Base-by-base conservation (phyloP, 169 alveolate species). In the Sarcocystis neurona region DNA sequence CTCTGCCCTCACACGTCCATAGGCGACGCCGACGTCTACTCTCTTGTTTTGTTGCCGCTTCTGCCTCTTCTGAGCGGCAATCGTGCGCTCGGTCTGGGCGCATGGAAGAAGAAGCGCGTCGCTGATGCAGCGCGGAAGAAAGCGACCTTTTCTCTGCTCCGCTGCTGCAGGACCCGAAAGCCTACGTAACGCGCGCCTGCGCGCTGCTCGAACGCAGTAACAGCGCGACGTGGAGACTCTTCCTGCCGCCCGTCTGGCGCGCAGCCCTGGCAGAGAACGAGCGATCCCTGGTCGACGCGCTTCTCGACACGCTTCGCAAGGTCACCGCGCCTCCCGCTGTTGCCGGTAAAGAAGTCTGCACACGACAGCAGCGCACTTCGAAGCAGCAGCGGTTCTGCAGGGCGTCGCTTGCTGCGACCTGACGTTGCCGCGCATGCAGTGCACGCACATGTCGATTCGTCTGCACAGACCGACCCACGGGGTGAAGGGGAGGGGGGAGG, bases 221-320 rank as follows among this genome's bases (percentile, higher is more conserved):
- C 44, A 84, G 91, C 39, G 91, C 80, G 12, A 87, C 77, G 48
- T 87, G 91, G 91, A 79, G 91, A 3, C 50, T 87, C 23, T 87
- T 87, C 32, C 58, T 87, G 23, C 91, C 91, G 2, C 63, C 70
- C 0, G 91, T 87, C 41, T 87, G 91, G 91, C 66, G 91, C 2
- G 87, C 87, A 47, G 91, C 91, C 20, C 80, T 87, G 74, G 91
- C 91, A 18, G 91, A 87, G 50, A 84, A 84, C 82, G 82, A 77
- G 34, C 87, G 91, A 3, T 77, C 91, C 27, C 91, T 87, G 34
- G 79, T 87, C 32, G 82, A 87, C 47, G 84, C 87, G 12, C 91
- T 87, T 18, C 80, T 87, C 44, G 72, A 77, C 23, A 84, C 80
- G 80, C 48, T 87, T 30, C 75, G 77, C 74, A 10, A 39, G 63